Conservation (phyloP, 345 rosid genomes). For the Populus alba region DNA sequence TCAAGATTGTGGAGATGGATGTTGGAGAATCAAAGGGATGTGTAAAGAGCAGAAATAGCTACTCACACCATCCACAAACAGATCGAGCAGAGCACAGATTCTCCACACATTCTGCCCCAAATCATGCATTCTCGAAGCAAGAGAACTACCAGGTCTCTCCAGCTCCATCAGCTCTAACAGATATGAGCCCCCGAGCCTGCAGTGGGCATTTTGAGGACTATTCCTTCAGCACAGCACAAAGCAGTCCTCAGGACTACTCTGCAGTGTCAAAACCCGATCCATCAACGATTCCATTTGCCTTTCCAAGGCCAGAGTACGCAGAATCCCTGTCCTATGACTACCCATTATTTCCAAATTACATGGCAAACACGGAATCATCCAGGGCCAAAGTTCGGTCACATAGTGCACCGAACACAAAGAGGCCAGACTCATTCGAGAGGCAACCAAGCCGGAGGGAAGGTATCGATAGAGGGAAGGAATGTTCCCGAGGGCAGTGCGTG, state of each 20-base stretch:
- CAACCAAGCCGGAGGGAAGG: constrained; percentile 63
- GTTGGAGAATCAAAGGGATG: constrained; percentile 37
- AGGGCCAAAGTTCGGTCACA: constrained; percentile 24
- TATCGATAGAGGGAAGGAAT: constrained; percentile 69
- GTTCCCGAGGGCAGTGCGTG: constrained; percentile 64
- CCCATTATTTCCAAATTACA: constrained; percentile 60
- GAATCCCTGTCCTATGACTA: constrained; percentile 46
- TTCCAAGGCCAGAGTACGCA: constrained; percentile 37
- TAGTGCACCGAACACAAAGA: constrained; percentile 41
- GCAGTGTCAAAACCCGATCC: constrained; percentile 62
- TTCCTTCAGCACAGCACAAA: constrained; percentile 54
- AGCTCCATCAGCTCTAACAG: constrained; percentile 60
- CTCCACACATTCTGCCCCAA: constrained; percentile 28
- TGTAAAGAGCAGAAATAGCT: constrained; percentile 45
- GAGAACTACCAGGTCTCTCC: constrained; percentile 46
- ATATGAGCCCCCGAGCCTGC: constrained; percentile 69
- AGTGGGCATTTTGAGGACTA: constrained; percentile 77
- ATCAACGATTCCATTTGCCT: constrained; percentile 33
- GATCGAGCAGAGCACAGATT: constrained; percentile 35
- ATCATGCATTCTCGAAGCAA: constrained; percentile 26
- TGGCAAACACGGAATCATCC: constrained; percentile 30
- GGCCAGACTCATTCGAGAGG: constrained; percentile 70
- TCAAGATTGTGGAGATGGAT: constrained; percentile 88
- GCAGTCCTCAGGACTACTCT: constrained; percentile 67
- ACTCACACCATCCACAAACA: constrained; percentile 32